Percentiles rank a stretch among this genome's conserved stretches.
phyloP scores from a whole-genome alignment of 2,329 filamentous ascomycete species.

The Aspergillus terreus region DNA sequence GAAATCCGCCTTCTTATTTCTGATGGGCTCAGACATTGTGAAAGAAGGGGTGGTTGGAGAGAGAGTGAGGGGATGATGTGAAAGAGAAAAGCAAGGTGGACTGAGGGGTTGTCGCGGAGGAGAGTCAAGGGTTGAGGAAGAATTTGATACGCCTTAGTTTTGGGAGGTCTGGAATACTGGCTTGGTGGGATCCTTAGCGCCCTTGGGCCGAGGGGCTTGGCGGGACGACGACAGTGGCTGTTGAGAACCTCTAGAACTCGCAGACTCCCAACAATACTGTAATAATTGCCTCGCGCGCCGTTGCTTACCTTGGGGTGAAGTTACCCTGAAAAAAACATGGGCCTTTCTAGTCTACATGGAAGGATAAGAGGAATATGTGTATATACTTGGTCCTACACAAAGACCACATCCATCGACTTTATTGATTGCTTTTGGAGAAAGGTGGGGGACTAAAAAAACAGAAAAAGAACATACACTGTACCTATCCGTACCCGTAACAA shows the following conservation, averaged over 20 bases:
- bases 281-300: not conserved
- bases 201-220: slow-evolving; percentile 40
- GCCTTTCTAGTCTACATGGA: no score
- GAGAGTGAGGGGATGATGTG: slow-evolving; percentile 1
- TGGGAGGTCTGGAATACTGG: slow-evolving; percentile 33
- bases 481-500: no score
- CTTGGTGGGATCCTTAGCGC: slow-evolving; percentile 42
- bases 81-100: slow-evolving; percentile 14
- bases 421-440: no score
- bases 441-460: no score
- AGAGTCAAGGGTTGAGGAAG: slow-evolving; percentile 29
- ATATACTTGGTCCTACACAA: no score
- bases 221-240: slow-evolving; percentile 28
- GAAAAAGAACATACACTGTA: no score
- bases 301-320: not conserved
- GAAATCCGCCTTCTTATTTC: slow-evolving; percentile 62
- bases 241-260: slow-evolving; percentile 26
- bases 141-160: slow-evolving; percentile 36
- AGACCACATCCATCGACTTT: no score
- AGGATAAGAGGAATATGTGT: no score
- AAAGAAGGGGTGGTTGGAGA: slow-evolving; percentile 5
- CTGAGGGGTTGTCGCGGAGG: slow-evolving; percentile 20
- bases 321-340: not conserved
- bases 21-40: slow-evolving; percentile 64
- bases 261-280: slow-evolving; percentile 27